Percentiles rank a stretch among this genome's conserved stretches.
These are phyloP conservation scores for Closterium sp. DNA, from an alignment of 139 green algal species.

Conservation along the genomic window DNA sequence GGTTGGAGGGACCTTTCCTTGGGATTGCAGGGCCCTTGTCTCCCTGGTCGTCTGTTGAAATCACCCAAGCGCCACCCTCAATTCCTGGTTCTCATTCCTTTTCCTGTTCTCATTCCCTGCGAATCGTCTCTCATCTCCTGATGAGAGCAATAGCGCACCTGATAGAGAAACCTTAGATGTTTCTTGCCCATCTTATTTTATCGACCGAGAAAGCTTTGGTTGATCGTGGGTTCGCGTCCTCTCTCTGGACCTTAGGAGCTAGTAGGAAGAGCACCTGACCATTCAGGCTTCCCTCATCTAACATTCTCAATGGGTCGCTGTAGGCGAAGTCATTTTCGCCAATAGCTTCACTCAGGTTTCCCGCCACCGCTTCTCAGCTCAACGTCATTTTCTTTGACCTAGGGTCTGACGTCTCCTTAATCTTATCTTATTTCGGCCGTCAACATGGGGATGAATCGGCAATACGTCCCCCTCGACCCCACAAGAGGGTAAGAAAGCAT, in stretches of 20 bases:
- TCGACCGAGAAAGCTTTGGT: no score
- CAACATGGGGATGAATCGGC: constrained; percentile 2
- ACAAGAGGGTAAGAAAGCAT: neutral
- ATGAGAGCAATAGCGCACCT: no score
- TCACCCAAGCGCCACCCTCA: no score
- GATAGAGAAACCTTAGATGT: neutral
- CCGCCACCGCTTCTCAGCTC: neutral
- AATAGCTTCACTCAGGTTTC: neutral
- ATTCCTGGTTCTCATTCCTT: neutral
- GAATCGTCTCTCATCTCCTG: neutral
- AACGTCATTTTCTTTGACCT: neutral
- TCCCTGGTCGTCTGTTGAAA: neutral
- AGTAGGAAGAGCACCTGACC: no score
- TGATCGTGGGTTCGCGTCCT: no score
- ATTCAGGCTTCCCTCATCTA: neutral
- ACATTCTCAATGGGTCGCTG: neutral
- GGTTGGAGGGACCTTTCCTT: no score
- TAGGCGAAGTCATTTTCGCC: neutral
- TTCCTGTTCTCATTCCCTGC: no score
- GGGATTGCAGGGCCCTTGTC: no score
- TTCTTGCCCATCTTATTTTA: neutral
- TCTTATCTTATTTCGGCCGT: neutral
- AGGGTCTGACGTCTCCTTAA: neutral
- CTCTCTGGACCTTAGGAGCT: no score
- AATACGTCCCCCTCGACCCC: constrained; percentile 1